A percentile compares a stretch with the other conserved stretches of the same genome.
Conservation (phyloP, 1,284 basidiomycete species). For the Rhizoctonia solani region DNA sequence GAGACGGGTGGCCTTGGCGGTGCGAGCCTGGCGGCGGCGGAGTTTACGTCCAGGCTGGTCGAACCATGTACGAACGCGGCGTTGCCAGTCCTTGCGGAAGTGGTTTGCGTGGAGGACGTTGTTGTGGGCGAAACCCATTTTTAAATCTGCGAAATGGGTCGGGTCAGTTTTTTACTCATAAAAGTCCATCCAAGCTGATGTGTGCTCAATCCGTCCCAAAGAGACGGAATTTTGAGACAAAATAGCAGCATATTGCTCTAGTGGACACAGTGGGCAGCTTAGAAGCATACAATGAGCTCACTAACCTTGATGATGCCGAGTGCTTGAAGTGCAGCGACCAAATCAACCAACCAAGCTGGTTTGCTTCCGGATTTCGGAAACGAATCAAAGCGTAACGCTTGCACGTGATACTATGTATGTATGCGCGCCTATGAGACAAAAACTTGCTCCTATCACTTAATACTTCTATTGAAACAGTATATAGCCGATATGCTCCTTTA, state of each 20-base stretch:
- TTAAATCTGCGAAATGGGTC: slow-evolving; percentile 29
- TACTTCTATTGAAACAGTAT: no score
- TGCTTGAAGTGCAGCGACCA: slow-evolving; percentile 17
- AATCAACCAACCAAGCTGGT: slow-evolving; percentile 7
- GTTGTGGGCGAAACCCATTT: slow-evolving; percentile 45
- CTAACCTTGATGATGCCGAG: slow-evolving; percentile 35
- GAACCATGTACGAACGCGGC: slow-evolving; percentile 95
- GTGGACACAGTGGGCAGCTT: background rate
- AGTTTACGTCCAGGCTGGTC: slow-evolving; percentile 99
- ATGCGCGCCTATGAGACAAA: no score
- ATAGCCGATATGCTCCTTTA: no score
- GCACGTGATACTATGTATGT: background rate
- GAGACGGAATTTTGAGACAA: slow-evolving; percentile 5
- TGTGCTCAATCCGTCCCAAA: background rate
- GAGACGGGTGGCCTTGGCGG: slow-evolving; percentile 87
- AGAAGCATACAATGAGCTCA: slow-evolving; percentile 22
- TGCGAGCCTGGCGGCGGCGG: slow-evolving; percentile 90
- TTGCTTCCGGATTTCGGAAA: slow-evolving; percentile 19
- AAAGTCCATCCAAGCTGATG: background rate
- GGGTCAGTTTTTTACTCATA: slow-evolving; percentile 3
- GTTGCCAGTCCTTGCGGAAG: slow-evolving; percentile 99
- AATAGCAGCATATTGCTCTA: background rate
- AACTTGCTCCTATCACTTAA: no score
- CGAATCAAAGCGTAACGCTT: slow-evolving; percentile 8
- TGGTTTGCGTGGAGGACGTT: slow-evolving; percentile 89